A percentile compares a stretch with the other conserved stretches of the same genome.
These are phyloP conservation scores for Perilla frutescens DNA, from an alignment of 257 asterid species.

Conservation along the genomic window DNA sequence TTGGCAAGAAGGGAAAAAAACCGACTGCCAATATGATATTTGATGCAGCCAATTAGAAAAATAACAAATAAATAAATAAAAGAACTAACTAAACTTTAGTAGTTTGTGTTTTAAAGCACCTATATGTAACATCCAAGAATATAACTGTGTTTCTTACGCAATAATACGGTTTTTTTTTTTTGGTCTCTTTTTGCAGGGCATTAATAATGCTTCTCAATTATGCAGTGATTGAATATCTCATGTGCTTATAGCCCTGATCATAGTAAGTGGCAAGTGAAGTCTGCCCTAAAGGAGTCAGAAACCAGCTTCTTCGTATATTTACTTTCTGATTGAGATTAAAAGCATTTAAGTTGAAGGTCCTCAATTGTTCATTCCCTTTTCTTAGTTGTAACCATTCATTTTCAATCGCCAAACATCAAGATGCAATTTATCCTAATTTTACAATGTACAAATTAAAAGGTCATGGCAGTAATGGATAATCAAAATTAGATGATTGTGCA, in stretches of 20 bases:
- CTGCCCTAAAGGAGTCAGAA: background rate
- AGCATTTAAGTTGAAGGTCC: slow-evolving; percentile 3
- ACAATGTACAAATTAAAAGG: background rate
- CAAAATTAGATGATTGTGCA: background rate
- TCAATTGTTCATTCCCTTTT: background rate
- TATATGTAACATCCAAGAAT: background rate
- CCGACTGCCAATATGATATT: background rate
- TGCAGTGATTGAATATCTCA: slow-evolving; percentile 12
- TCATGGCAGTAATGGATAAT: background rate
- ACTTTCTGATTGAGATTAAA: slow-evolving; percentile 4
- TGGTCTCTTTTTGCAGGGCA: background rate
- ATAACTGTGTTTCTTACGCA: background rate
- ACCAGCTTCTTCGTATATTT: background rate
- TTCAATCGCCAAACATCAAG: slow-evolving; percentile 8
- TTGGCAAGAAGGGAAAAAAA: background rate
- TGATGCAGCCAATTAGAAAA: background rate
- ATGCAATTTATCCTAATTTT: slow-evolving; percentile 1
- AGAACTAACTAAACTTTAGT: background rate
- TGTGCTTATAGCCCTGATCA: background rate
- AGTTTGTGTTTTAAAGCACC: slow-evolving; percentile 8
- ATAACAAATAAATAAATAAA: background rate
- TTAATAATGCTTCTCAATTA: slow-evolving; percentile 17
- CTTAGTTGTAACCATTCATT: background rate
- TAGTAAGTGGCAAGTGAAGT: background rate
- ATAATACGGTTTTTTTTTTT: background rate